Evolutionary conservation across 495 filamentous ascomycete genomes (phyloP).

Genomic region (Annulohypoxylon bovei): DNA sequence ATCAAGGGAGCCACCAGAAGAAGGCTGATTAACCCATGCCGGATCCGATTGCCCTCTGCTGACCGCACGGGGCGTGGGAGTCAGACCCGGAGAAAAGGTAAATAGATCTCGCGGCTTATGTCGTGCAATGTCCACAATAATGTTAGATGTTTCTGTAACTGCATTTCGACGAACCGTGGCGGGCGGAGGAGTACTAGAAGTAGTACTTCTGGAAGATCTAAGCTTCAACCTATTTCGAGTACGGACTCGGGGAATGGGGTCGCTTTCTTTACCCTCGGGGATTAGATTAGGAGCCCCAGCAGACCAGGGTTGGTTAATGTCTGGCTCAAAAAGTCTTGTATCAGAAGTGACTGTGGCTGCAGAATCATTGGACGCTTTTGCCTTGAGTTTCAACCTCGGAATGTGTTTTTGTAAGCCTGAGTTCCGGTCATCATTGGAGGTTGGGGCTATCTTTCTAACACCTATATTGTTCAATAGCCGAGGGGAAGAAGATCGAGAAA

Average conservation of each 20-base stretch:
- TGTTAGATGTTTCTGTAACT: neutral
- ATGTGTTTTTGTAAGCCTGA: slow-evolving; percentile 20
- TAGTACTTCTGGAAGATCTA: slow-evolving; percentile 37
- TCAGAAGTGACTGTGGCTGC: slow-evolving; percentile 19
- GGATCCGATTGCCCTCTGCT: slow-evolving; percentile 18
- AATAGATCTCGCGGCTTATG: slow-evolving; percentile 41
- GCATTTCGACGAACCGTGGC: slow-evolving; percentile 33
- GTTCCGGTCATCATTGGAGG: neutral
- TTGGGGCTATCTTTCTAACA: neutral
- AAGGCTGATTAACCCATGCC: neutral
- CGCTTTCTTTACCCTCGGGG: neutral
- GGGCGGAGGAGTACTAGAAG: slow-evolving; percentile 20
- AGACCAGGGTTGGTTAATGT: neutral
- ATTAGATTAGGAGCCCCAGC: slow-evolving; percentile 3
- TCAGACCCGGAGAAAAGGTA: slow-evolving; percentile 14
- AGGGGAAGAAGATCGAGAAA: slow-evolving; percentile 14
- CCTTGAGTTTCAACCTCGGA: slow-evolving; percentile 51
- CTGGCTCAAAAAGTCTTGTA: neutral
- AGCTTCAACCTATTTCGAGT: slow-evolving; percentile 43
- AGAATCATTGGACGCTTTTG: slow-evolving; percentile 38
- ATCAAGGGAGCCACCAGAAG: neutral
- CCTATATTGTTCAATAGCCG: neutral
- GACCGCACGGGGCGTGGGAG: slow-evolving; percentile 3
- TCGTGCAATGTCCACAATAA: slow-evolving; percentile 20
- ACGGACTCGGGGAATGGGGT: slow-evolving; percentile 3